Conservation (phyloP, 2,329 filamentous ascomycete species). For the Diaporthe amygdali region DNA sequence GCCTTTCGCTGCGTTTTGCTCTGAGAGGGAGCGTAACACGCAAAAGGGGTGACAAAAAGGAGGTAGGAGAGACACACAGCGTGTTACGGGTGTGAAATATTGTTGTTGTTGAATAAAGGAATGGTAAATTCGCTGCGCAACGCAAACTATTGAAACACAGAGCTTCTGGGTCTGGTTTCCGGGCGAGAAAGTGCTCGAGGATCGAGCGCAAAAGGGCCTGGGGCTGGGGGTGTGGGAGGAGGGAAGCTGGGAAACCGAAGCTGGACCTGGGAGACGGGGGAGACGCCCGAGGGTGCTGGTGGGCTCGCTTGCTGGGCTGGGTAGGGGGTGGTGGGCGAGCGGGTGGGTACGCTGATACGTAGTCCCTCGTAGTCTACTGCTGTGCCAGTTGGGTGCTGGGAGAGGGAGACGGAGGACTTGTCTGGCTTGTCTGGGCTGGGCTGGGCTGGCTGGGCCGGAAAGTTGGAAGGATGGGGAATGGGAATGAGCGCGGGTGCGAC, state of each 20-base stretch:
- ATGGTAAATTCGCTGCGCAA: not conserved
- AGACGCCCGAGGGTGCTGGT: slow-evolving; percentile 10
- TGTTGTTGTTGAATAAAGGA: slow-evolving; percentile 15
- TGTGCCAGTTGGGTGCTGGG: too few species aligned
- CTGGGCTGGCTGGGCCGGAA: not conserved
- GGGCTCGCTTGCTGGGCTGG: not conserved
- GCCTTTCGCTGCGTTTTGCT: slow-evolving; percentile 5
- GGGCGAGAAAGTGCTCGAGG: slow-evolving; percentile 20
- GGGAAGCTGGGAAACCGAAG: not conserved
- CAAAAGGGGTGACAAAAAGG: slow-evolving; percentile 1
- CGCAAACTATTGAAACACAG: slow-evolving; percentile 23
- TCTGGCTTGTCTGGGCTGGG: slow-evolving; percentile 20
- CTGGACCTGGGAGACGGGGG: slow-evolving; percentile 11
- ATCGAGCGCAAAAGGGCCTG: slow-evolving; percentile 24
- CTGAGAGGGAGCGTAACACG: slow-evolving; percentile 1
- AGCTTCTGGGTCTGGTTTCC: slow-evolving; percentile 17
- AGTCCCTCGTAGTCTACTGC: too few species aligned
- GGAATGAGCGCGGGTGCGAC: slow-evolving; percentile 19
- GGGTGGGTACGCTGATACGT: not conserved
- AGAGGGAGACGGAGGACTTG: too few species aligned
- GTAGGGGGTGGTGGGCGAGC: slow-evolving; percentile 6
- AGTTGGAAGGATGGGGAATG: slow-evolving; percentile 20
- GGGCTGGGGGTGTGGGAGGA: slow-evolving; percentile 3
- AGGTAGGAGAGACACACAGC: not conserved
- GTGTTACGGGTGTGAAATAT: not conserved